Percentiles rank a stretch among this genome's conserved stretches.
These are phyloP conservation scores for Diutina pseudorugosa DNA, from an alignment of 1,139 yeast species.

Conservation along the genomic window DNA sequence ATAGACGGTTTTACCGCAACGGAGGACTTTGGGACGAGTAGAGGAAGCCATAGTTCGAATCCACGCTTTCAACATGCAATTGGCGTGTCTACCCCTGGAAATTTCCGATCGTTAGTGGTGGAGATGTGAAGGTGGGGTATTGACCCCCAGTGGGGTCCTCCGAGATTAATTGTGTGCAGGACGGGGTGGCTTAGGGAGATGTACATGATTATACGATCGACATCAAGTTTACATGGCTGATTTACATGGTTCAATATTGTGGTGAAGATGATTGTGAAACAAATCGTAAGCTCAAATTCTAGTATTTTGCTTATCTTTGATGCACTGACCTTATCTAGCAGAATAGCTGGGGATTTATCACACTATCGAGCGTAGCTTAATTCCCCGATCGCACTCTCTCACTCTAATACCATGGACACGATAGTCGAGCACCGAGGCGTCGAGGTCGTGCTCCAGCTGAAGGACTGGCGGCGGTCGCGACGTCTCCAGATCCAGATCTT, in stretches of 20 bases:
- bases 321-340: too few species aligned
- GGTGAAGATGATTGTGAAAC: too few species aligned
- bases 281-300: too few species aligned
- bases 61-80: not conserved
- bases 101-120: not conserved
- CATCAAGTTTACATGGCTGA: too few species aligned
- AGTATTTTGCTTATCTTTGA: too few species aligned
- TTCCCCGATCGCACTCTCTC: not conserved
- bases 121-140: not conserved
- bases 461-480: constrained; percentile 27
- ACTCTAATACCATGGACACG: not conserved
- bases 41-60: not conserved
- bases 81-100: not conserved
- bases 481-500: constrained; percentile 28
- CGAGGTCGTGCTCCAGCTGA: constrained; percentile 16
- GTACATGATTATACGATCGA: too few species aligned
- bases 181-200: not conserved
- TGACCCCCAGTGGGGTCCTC: not conserved
- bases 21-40: constrained; percentile 19
- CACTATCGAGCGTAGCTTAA: too few species aligned
- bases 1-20: constrained; percentile 41
- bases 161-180: not conserved
- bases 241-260: not conserved
- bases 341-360: too few species aligned
- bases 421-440: not conserved